phyloP scores from a whole-genome alignment of 2,329 filamentous ascomycete genomes.

The Claviceps purpurea region DNA sequence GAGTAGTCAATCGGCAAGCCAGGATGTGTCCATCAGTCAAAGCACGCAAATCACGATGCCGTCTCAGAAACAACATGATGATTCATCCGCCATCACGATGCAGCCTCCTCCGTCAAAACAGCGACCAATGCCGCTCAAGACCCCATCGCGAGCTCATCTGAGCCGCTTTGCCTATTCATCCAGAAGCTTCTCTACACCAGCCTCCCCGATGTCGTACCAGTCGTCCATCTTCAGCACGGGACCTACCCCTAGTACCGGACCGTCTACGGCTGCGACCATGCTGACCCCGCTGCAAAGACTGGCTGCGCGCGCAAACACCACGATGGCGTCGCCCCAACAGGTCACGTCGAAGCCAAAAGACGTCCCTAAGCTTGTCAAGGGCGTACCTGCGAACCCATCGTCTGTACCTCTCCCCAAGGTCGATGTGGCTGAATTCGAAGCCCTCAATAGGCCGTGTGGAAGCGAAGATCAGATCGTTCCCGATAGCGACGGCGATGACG shows the following conservation, averaged over 20 bases:
- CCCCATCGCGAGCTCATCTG: constrained; percentile 19
- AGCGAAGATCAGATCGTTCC: constrained; percentile 45
- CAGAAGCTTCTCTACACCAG: constrained; percentile 18
- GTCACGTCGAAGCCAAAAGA: constrained; percentile 16
- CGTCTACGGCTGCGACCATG: constrained; percentile 29
- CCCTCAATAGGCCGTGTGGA: constrained; percentile 32
- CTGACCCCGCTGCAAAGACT: constrained; percentile 42
- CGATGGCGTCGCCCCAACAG: constrained; percentile 15
- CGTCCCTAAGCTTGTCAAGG: constrained; percentile 16
- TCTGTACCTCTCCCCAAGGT: constrained; percentile 43
- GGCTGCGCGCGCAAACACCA: constrained; percentile 28
- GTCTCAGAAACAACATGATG: neutral
- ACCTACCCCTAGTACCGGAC: constrained; percentile 27
- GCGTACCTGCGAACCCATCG: constrained; percentile 35
- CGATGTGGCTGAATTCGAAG: constrained; percentile 38
- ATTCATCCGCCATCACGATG: constrained; percentile 8
- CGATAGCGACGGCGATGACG: constrained; percentile 37
- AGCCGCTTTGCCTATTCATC: constrained; percentile 23
- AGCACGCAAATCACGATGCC: neutral
- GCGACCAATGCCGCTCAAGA: constrained; percentile 11
- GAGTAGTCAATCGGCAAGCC: constrained; percentile 2
- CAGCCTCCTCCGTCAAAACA: constrained; percentile 13
- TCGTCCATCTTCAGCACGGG: constrained; percentile 24
- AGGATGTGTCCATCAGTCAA: neutral
- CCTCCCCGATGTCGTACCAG: constrained; percentile 19